phyloP scores from a whole-genome alignment of 148 eudicot genomes.

The Chenopodium formosanum region DNA sequence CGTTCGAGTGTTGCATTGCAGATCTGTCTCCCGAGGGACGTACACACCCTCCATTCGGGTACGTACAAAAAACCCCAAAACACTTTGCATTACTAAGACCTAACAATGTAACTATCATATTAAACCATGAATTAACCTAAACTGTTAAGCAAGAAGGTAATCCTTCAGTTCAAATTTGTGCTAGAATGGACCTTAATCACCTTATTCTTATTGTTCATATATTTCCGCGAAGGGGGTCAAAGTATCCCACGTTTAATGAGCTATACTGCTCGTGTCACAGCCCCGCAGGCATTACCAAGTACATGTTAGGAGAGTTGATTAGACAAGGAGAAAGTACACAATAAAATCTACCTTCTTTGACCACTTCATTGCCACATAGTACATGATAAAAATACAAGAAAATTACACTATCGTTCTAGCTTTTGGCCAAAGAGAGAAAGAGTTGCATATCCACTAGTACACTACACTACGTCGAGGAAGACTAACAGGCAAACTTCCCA shows the following conservation, averaged over 20 bases:
- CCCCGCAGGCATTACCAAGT: not conserved
- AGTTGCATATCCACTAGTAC: not conserved
- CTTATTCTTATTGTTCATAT: no score
- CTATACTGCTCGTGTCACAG: not conserved
- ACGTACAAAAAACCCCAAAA: no score
- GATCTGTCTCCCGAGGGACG: no score
- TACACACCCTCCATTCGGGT: no score
- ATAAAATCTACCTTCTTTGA: not conserved
- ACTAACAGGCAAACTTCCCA: not conserved
- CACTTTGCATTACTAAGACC: no score
- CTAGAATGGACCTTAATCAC: no score
- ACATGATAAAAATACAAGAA: conserved; percentile 3
- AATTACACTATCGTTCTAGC: not conserved
- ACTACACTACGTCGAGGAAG: not conserved
- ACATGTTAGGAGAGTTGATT: not conserved
- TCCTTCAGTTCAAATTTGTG: no score
- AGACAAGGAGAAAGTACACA: not conserved
- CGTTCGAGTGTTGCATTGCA: no score
- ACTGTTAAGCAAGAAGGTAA: no score
- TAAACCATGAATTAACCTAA: no score
- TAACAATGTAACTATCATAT: no score
- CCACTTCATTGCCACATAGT: not conserved
- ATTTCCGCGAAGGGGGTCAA: no score
- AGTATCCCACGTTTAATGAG: not conserved
- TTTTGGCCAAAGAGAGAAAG: not conserved